Base-by-base conservation (phyloP, 768 basidiomycete species). In the Tulasnella sp. region DNA sequence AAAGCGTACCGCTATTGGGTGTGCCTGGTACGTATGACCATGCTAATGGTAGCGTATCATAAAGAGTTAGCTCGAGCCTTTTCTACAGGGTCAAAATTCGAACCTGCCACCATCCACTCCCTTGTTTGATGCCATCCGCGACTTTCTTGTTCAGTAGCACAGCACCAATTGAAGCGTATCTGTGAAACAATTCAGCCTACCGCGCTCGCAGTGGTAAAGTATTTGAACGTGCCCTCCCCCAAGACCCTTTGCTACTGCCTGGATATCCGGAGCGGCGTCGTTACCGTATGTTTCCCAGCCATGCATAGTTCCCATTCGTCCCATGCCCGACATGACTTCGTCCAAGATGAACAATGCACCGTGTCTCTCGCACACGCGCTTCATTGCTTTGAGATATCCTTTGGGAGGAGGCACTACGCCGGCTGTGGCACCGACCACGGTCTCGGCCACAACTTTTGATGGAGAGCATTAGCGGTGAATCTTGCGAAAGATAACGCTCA, bases 271-370 rank as follows among this genome's bases (percentile, higher is more conserved):
- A 17, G 86, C 81, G 41, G 83, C 86, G 32, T 88, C 88, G 76
- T 94, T 91, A 40, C 91, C 91, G 75, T 88, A 88, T 47, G 86
- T 89, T 77, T 95, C 84, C 94, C 93, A 95, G 22, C 87, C 90
- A 77, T 95, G 94, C 59, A 92, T 77, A 8, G 90, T 91, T 2
- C 94, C 94, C 88, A 94, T 91, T 35, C 92, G 87, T 72, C 93
- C 92, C 90, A 94, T 93, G 59, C 92, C 92, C 77, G 89, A 88
- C 93, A 95, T 94, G 62, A 94, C 90, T 80, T 95, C 94, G 77
- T 96, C 94, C 40, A 94, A 84, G 47, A 95, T 92, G 79, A 94
- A 89, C 19, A 96, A 80, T 0, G 76, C 79, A 1, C 79, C 80
- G 47, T 81, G 76, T 62, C 76, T 76, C 26, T 80, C 74, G 87